These are phyloP conservation scores for Neurospora sp. DNA, from an alignment of 495 filamentous ascomycete species.

Conservation along the genomic window DNA sequence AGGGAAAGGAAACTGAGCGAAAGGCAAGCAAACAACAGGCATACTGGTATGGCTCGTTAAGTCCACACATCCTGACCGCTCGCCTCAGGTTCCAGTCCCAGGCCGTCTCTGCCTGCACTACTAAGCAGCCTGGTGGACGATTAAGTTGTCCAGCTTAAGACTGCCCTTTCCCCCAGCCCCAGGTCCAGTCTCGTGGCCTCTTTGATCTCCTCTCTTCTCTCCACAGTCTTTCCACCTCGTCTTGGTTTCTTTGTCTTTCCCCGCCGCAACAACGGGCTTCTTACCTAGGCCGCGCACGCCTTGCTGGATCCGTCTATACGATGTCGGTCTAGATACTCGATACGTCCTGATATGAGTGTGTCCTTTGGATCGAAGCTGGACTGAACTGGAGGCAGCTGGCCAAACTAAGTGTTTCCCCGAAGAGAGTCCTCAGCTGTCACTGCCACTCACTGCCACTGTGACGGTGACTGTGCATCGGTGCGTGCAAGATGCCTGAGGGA, in stretches of 20 bases:
- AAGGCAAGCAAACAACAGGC: neutral
- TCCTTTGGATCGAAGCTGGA: neutral
- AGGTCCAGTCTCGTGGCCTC: neutral
- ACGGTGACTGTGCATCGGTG: neutral
- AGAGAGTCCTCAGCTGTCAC: neutral
- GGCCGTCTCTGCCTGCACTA: neutral
- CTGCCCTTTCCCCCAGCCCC: neutral
- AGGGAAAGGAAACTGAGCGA: neutral
- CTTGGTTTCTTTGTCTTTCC: neutral
- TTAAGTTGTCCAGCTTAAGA: neutral
- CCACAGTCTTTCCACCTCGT: neutral
- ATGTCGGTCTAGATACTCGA: neutral
- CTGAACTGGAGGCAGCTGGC: neutral
- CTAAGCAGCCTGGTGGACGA: neutral
- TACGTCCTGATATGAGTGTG: neutral
- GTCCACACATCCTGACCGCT: neutral
- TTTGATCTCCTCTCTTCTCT: neutral
- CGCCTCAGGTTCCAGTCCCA: neutral
- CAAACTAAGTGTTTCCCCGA: neutral
- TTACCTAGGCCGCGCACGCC: neutral
- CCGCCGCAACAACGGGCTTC: neutral
- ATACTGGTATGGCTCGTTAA: neutral
- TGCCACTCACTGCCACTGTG: neutral
- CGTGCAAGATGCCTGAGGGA: neutral
- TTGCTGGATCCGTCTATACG: neutral